A percentile compares a stretch with the other conserved stretches of the same genome.
Evolutionary conservation across 495 filamentous ascomycete species (phyloP).

Genomic region (Thermothielavioides terrestris): DNA sequence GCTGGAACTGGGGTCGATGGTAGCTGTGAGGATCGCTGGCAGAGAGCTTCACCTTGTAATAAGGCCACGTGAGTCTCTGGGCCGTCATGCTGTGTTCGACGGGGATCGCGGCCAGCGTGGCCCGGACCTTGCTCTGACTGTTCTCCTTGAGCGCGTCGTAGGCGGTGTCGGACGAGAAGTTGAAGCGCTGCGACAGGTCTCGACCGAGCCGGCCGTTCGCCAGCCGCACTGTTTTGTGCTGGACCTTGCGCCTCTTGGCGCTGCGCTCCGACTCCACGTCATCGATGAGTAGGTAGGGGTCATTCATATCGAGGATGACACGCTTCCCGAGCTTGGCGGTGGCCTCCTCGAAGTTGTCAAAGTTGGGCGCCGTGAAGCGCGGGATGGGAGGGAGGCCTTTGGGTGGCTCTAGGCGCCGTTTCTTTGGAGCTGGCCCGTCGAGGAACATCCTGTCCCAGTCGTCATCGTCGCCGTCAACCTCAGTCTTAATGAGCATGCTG

Average conservation of each 20-base stretch:
- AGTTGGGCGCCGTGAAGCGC: conserved; percentile 33
- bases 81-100: conserved; percentile 92
- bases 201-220: conserved; percentile 47
- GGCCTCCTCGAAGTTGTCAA: conserved; percentile 49
- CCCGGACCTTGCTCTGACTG: conserved; percentile 88
- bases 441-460: conserved; percentile 47
- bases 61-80: conserved; percentile 83
- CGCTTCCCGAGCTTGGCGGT: conserved; percentile 63
- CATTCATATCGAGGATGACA: conserved; percentile 79
- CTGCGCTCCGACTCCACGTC: conserved; percentile 44
- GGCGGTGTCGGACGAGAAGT: conserved; percentile 90
- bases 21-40: conserved; percentile 79
- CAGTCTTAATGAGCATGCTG: conserved; percentile 22
- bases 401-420: conserved; percentile 26
- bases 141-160: conserved; percentile 96
- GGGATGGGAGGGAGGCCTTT: conserved; percentile 36
- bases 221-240: conserved; percentile 45
- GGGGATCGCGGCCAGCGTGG: conserved; percentile 71
- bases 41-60: conserved; percentile 76
- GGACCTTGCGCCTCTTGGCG: conserved; percentile 36
- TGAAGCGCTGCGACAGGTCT: conserved; percentile 70
- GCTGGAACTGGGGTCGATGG: conserved; percentile 64
- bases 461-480: conserved; percentile 30
- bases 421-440: conserved; percentile 31
- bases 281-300: conserved; percentile 71